Evolutionary conservation across 2,329 filamentous ascomycete species (phyloP), one percentile per base, ranked within the genome.

Genomic region (Botrytis hyacinthi): DNA sequence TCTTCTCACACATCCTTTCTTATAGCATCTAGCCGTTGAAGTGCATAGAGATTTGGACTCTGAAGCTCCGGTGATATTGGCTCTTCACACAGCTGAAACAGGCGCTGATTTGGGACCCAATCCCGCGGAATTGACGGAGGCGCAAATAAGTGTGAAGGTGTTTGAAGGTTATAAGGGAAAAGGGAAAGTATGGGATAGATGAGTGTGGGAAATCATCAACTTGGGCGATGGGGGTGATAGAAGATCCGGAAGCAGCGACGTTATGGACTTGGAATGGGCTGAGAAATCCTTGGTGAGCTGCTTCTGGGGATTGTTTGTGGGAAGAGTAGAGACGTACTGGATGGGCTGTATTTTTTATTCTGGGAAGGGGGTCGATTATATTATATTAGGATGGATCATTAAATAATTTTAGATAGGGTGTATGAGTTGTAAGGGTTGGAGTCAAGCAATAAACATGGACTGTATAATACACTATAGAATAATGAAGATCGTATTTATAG

Each of bases 211-310:
- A 16, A 42, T 20, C 48, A 10, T 57, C 35, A 42, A 42, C 35
- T 20, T 62, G 61, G 70, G 60, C 57, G 18, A n/a, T 44, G 29
- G 60, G 70, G 9, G 57, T 67, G n/a, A 14, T 32, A 29, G 46
- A 42, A 22, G 70, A 72, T 8, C 60, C 20, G 14, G 61, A 44
- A 7, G 46, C 37, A 7, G 61, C 46, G 22, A 72, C 44, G 2
- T 67, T 72, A 10, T 71, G 60, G 70, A 44, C 70, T 12, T 66
- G 70, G 60, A 61, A 66, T 42, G 70, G 60, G 20, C 20, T 46
- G 8, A 71, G 60, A 26, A 18, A 71, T 35, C 60, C 60, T 35
- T 71, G 70, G 60, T 71, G 46, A 70, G 20, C 7, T 2, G 42
- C 20, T 14, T 29, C 22, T 66, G 26, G 3, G 9, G 12, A 5